Evolutionary conservation across 225 moss, liverwort and hornwort genomes (phyloP).

Genomic region (Straminergon stramineum): DNA sequence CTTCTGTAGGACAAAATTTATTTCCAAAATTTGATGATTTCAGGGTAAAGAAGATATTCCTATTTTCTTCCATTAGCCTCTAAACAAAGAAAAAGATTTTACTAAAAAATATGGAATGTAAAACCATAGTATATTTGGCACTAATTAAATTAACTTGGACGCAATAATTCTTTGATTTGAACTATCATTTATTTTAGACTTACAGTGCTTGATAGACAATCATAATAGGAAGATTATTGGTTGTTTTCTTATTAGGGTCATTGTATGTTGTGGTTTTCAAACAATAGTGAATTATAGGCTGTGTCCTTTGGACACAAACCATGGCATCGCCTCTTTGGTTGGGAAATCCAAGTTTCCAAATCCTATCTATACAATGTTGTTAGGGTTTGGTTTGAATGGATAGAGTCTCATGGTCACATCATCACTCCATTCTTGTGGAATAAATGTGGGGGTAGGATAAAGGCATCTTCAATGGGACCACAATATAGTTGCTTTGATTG

Average conservation of each 20-base stretch:
- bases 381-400: too few relatives aligned
- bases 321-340: too few relatives aligned
- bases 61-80: background rate
- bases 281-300: too few relatives aligned
- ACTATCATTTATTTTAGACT: background rate
- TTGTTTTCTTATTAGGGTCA: background rate
- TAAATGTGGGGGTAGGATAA: too few relatives aligned
- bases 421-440: too few relatives aligned
- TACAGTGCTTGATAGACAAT: background rate
- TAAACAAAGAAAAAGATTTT: background rate
- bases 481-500: too few relatives aligned
- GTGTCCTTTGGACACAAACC: too few relatives aligned
- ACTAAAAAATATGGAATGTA: background rate
- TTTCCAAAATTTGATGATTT: background rate
- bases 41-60: background rate
- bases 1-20: background rate
- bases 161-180: background rate
- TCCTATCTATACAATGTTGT: too few relatives aligned
- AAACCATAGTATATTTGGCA: background rate
- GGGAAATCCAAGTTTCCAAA: too few relatives aligned
- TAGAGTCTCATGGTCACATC: too few relatives aligned
- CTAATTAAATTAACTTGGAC: background rate
- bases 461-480: too few relatives aligned
- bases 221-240: fast-evolving
- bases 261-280: background rate